These are phyloP conservation scores for Nakazawaea peltata DNA, from an alignment of 805 yeast genomes.

Conservation along the genomic window DNA sequence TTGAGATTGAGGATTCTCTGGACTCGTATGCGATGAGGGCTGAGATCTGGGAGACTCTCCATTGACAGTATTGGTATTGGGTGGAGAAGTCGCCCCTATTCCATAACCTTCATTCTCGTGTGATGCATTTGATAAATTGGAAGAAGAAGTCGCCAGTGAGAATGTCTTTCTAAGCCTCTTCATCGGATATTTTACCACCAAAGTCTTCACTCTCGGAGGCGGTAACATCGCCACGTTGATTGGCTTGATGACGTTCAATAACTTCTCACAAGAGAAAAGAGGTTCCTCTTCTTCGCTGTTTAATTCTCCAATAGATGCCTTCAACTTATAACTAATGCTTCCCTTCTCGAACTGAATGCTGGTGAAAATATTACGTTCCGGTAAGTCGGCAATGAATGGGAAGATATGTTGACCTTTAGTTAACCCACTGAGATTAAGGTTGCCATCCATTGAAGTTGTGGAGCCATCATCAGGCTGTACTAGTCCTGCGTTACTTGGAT, in stretches of 20 bases:
- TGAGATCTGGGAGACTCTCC: too few relatives aligned
- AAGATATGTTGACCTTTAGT: slow-evolving; percentile 81
- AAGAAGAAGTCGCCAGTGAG: slow-evolving; percentile 27
- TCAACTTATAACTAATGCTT: slow-evolving; percentile 59
- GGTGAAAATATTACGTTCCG: slow-evolving; percentile 62
- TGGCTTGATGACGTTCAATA: slow-evolving; percentile 59
- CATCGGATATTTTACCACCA: slow-evolving; percentile 51
- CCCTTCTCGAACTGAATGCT: slow-evolving; percentile 82
- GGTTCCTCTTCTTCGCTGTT: slow-evolving; percentile 17
- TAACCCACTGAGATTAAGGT: too few relatives aligned
- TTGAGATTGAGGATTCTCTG: slow-evolving; percentile 1
- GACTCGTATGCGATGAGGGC: too few relatives aligned
- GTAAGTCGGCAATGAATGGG: slow-evolving; percentile 80
- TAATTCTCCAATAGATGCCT: slow-evolving; percentile 31
- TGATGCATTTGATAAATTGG: neutral
- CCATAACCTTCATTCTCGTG: too few relatives aligned
- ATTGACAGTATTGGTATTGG: neutral
- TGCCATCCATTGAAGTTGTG: neutral
- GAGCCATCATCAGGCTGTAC: slow-evolving; percentile 14
- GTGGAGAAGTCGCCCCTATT: too few relatives aligned
- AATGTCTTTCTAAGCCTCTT: slow-evolving; percentile 28
- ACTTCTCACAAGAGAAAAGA: slow-evolving; percentile 43
- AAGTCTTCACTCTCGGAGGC: slow-evolving; percentile 55
- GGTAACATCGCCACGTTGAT: slow-evolving; percentile 64
- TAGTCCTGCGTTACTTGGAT: slow-evolving; percentile 28